A percentile compares a stretch with the other conserved stretches of the same genome.
These are phyloP conservation scores for Phytophthora syringae DNA, from an alignment of 352 stramenopile genomes.

Conservation along the genomic window DNA sequence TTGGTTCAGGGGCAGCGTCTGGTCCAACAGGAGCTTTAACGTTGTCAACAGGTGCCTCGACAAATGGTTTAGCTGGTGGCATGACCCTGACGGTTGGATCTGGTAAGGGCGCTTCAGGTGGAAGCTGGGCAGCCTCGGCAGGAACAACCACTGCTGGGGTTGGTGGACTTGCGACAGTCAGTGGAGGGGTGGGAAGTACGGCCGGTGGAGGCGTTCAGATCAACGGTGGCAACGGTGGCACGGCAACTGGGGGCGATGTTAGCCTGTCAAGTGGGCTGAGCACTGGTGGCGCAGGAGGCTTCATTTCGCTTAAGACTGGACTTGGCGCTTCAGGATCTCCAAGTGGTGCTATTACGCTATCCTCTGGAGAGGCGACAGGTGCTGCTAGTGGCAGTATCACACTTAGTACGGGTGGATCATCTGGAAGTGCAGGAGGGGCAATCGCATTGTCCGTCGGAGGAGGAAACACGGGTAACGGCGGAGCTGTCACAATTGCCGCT, in stretches of 20 bases:
- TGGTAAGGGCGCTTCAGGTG: slow-evolving; percentile 23
- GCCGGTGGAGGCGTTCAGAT: slow-evolving; percentile 41
- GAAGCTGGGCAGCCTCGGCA: slow-evolving; percentile 32
- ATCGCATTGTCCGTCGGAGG: slow-evolving; percentile 47
- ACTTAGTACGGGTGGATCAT: slow-evolving; percentile 36
- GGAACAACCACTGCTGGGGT: slow-evolving; percentile 27
- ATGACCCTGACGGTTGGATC: slow-evolving; percentile 44
- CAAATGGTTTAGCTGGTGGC: slow-evolving; percentile 37
- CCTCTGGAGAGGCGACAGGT: slow-evolving; percentile 36
- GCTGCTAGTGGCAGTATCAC: slow-evolving; percentile 45
- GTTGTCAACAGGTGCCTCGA: slow-evolving; percentile 46
- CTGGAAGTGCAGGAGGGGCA: slow-evolving; percentile 42
- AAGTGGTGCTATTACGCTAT: slow-evolving; percentile 50
- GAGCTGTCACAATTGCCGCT: slow-evolving; percentile 47
- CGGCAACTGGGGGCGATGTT: slow-evolving; percentile 37
- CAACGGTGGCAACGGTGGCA: slow-evolving; percentile 32
- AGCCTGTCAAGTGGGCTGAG: slow-evolving; percentile 48
- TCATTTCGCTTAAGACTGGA: slow-evolving; percentile 32
- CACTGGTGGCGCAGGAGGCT: slow-evolving; percentile 29
- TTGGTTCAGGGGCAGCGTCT: slow-evolving; percentile 36
- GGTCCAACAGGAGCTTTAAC: slow-evolving; percentile 46
- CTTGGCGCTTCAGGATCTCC: slow-evolving; percentile 29
- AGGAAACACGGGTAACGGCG: slow-evolving; percentile 39
- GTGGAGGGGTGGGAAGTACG: slow-evolving; percentile 36
- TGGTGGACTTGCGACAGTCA: slow-evolving; percentile 43